Evolutionary conservation across 78 protist species (phyloP).

Genomic region (Chrysochromulina tobinii): DNA sequence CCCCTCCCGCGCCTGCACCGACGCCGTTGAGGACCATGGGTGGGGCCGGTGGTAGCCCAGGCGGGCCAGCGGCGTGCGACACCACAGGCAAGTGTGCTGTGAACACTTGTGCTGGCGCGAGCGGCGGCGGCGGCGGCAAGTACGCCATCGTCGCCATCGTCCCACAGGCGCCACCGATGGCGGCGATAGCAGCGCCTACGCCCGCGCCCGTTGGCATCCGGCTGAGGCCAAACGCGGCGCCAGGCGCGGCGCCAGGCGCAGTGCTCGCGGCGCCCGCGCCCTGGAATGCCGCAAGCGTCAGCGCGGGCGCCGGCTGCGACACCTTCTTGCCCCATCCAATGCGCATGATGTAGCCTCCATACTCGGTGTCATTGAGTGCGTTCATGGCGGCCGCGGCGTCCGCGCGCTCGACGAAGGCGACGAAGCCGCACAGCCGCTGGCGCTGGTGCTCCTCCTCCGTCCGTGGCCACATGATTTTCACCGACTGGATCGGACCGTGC

Average conservation of each 20-base stretch:
- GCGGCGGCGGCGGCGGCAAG: too few species aligned
- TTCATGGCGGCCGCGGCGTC: conserved; percentile 30
- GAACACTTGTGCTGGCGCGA: too few species aligned
- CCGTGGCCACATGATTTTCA: not conserved
- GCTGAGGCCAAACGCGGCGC: not conserved
- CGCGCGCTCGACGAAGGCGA: not conserved
- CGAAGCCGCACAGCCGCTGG: conserved; percentile 29
- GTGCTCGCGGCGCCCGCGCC: not conserved
- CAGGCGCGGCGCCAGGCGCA: not conserved
- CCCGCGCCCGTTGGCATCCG: too few species aligned
- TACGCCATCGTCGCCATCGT: too few species aligned
- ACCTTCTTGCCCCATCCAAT: conserved; percentile 39
- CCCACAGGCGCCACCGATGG: too few species aligned
- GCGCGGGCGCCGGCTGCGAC: not conserved
- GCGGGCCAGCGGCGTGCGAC: too few species aligned
- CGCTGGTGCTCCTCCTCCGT: conserved; percentile 27
- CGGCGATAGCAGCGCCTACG: too few species aligned
- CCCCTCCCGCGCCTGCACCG: too few species aligned
- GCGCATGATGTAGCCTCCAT: not conserved
- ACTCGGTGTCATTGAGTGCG: not conserved
- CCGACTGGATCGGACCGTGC: not conserved
- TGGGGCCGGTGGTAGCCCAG: too few species aligned
- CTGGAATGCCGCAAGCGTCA: not conserved
- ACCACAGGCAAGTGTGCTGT: too few species aligned
- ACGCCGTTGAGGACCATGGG: too few species aligned